Evolutionary conservation across 495 filamentous ascomycete species (phyloP).

Genomic region (Xylaria grammica): DNA sequence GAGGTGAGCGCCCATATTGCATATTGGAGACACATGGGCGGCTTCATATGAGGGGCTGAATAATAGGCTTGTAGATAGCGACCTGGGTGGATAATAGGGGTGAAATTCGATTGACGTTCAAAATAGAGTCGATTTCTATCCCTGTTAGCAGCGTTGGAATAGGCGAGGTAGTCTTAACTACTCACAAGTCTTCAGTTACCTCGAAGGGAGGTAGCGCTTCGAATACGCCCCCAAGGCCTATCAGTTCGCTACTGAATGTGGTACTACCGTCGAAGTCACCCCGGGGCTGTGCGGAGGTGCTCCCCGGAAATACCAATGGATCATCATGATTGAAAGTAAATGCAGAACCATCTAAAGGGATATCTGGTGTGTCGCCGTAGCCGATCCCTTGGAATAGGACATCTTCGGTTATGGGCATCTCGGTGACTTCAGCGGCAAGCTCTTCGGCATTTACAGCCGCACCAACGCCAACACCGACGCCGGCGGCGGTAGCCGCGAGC

Average conservation of each 20-base stretch:
- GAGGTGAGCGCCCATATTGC: constrained; percentile 53
- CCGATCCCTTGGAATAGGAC: constrained; percentile 28
- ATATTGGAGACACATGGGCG: constrained; percentile 56
- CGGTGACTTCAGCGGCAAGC: constrained; percentile 2
- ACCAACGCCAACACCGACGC: too few species aligned
- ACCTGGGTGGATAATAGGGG: constrained; percentile 48
- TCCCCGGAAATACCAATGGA: constrained; percentile 17
- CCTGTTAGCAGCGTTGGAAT: background rate
- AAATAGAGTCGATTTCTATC: constrained; percentile 50
- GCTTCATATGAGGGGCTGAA: constrained; percentile 49
- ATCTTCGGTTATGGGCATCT: constrained; percentile 26
- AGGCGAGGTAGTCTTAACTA: background rate
- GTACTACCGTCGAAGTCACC: constrained; percentile 16
- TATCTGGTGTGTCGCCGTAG: constrained; percentile 22
- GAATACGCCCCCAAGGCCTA: constrained; percentile 46
- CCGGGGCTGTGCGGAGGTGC: background rate
- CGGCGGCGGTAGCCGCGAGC: background rate
- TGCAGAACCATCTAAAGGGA: constrained; percentile 19
- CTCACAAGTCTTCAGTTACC: constrained; percentile 56
- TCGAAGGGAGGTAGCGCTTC: constrained; percentile 51
- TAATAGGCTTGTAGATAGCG: constrained; percentile 49
- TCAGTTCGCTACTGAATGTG: constrained; percentile 35
- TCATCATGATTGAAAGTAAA: constrained; percentile 25
- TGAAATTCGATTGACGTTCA: constrained; percentile 36
- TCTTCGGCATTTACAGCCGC: background rate